Evolutionary conservation across 2,329 filamentous ascomycete genomes (phyloP), one percentile per base, ranked within the genome.

Genomic region (Calcarisporium arbuscula): DNA sequence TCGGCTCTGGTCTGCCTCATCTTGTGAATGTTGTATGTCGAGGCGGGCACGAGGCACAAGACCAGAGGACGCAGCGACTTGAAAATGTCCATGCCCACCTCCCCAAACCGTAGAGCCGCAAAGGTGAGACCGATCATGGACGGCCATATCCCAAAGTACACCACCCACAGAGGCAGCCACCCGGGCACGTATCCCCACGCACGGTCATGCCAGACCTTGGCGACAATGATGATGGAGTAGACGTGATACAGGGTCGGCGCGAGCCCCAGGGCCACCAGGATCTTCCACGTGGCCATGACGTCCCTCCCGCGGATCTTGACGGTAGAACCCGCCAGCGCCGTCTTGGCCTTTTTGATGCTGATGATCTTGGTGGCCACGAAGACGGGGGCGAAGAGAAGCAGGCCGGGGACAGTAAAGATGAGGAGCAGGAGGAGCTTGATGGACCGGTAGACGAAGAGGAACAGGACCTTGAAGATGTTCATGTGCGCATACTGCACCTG

Each of bases 1-100:
- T 82, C 73, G 18, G 76, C 80, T 34, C 92, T 79, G 41, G 77
- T 72, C 45, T 75, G 65, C 38, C 87, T 80, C 32, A 98, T 74
- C 48, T 82, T 82, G 43, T 85, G 76, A 31, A 98, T 77, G 38
- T 83, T 86, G 63, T 89, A 94, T 56, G 80, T 82, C 2, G 85
- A 90, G 5, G 80, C 79, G 2, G 92, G 92, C 49, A 84, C 83
- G 51, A 96, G 72, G 45, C 85, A 92, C 21, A 95, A 70, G 29
- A 94, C 68, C 8, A 98, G 74, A 6, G 92, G 92, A 8, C 87
- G 78, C 12, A 98, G 73, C 0, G 90, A 96, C 62, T 96, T 98
- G 65, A 92, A 68, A 36, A 98, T 95, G 54, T 98, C 92, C 88
- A 98, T 95, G 34, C 90, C 92, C n/a, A 94, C 82, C 63, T 98